phyloP scores from a whole-genome alignment of 371 early-diverging fungal genomes.

The Syncephalastrum monosporum region DNA sequence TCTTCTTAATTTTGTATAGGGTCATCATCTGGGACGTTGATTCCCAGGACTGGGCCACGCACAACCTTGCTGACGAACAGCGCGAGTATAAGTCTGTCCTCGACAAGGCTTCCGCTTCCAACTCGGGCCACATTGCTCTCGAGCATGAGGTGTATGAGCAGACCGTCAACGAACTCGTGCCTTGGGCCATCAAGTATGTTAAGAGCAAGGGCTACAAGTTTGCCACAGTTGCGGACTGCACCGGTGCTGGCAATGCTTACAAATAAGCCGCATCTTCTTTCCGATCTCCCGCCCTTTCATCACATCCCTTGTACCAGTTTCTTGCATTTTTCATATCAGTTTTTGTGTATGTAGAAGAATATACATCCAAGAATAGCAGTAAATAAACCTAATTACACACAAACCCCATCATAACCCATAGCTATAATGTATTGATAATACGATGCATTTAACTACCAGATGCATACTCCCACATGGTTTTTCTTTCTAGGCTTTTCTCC shows the following conservation, averaged over 20 bases:
- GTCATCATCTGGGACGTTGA: slow-evolving; percentile 59
- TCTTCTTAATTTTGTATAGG: slow-evolving; percentile 3
- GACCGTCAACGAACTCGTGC: slow-evolving; percentile 39
- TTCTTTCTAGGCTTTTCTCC: too few species aligned
- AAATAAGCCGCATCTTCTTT: too few species aligned
- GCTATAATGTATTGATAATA: too few species aligned
- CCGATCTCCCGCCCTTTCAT: too few species aligned
- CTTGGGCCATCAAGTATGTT: slow-evolving; percentile 33
- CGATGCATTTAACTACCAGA: too few species aligned
- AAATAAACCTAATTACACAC: too few species aligned
- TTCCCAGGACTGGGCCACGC: slow-evolving; percentile 47
- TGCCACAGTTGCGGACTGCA: slow-evolving; percentile 44
- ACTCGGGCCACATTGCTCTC: slow-evolving; percentile 39
- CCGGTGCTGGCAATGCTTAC: slow-evolving; percentile 1
- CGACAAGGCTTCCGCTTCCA: slow-evolving; percentile 4
- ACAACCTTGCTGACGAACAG: slow-evolving; percentile 20
- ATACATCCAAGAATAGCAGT: too few species aligned
- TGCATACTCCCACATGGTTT: too few species aligned
- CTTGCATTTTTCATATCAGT: too few species aligned
- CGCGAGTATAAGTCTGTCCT: slow-evolving; percentile 14
- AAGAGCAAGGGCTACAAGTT: slow-evolving; percentile 27
- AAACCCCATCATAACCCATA: too few species aligned
- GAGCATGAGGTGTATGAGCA: slow-evolving; percentile 36
- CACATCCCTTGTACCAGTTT: too few species aligned
- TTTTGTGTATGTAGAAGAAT: too few species aligned